phyloP scores from a whole-genome alignment of 202 grass and related monocot species.

The Panicum virgatum region DNA sequence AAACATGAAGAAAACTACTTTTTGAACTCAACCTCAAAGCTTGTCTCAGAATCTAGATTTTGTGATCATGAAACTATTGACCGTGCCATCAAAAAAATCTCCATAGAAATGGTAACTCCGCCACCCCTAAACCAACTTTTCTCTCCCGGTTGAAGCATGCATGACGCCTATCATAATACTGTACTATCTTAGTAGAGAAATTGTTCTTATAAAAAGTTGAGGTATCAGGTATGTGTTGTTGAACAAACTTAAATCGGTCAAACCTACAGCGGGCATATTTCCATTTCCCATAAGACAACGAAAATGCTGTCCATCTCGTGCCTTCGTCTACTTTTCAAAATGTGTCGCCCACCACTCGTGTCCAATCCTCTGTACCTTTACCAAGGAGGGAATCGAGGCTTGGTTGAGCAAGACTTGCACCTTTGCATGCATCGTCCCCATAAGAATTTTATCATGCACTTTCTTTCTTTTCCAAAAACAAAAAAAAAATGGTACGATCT shows the following conservation, averaged over 20 bases:
- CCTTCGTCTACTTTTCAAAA: not conserved
- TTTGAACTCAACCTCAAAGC: not conserved
- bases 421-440: not conserved
- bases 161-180: not conserved
- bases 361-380: constrained; percentile 5
- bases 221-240: not conserved
- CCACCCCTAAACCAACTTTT: not conserved
- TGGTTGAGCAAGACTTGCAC: not conserved
- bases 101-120: not conserved
- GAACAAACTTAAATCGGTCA: not conserved
- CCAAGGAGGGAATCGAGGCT: not conserved
- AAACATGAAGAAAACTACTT: not conserved
- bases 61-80: not conserved
- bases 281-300: not conserved
- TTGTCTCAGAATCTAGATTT: not conserved
- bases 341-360: constrained; percentile 10
- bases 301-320: not conserved
- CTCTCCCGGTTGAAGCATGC: not conserved
- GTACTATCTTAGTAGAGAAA: not conserved
- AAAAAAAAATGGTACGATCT: too few relatives aligned
- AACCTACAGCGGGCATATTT: not conserved
- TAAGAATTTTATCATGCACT: not conserved
- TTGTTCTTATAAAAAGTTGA: not conserved
- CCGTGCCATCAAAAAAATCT: not conserved
- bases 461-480: not conserved